Base-by-base conservation (phyloP, 2,329 filamentous ascomycete species). In the Neofusicoccum ribis region DNA sequence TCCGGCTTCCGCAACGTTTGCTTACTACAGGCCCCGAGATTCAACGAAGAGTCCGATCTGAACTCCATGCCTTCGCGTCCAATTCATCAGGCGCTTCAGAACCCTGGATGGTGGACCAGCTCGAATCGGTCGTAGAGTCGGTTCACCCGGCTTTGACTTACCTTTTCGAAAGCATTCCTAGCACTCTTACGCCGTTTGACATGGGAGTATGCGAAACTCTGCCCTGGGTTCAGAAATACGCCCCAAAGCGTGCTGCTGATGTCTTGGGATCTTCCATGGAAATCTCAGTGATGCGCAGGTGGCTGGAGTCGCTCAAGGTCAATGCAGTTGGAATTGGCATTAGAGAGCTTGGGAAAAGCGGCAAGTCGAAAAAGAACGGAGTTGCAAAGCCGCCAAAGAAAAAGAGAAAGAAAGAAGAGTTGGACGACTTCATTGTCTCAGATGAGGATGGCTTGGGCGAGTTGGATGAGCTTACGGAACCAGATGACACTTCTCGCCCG, bases 161-260 rank as follows among this genome's bases (percentile, higher is more conserved):
- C 2, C 79, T 92, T 1, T 91, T 88, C 70, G 75, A 81, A 2
- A 82, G 83, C 0, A 82, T 97, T 37, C 78, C 82, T 50, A 83
- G 81, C 1, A 83, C 83, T 0, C 81, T 93, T 12, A 93, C 91
- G 4, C 88, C 93, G 0, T 97, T 93, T 72, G 95, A 99, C 74
- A 85, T 81, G 67, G 91, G 89, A 8, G 85, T 84, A 58, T 96
- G 91, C 70, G 94, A 98, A 72, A 82, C 81, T 1, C 78, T 84
- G 34, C 78, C 87, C 8, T 99, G 95, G 95, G 76, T 83, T 1
- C 89, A 94, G 46, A 97, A 98, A 72, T 97, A 98, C 77, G 87
- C 91, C 0, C 95, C 95, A 0, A 78, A 76, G 31, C 81, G 79
- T 41, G 88, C 92, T 2, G 81, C 81, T 3, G 88, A 94, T 65